Evolutionary conservation across 176 grass and related monocot genomes (phyloP), one percentile per base, ranked within the genome.

Genomic region (Rhynchospora pubera): DNA sequence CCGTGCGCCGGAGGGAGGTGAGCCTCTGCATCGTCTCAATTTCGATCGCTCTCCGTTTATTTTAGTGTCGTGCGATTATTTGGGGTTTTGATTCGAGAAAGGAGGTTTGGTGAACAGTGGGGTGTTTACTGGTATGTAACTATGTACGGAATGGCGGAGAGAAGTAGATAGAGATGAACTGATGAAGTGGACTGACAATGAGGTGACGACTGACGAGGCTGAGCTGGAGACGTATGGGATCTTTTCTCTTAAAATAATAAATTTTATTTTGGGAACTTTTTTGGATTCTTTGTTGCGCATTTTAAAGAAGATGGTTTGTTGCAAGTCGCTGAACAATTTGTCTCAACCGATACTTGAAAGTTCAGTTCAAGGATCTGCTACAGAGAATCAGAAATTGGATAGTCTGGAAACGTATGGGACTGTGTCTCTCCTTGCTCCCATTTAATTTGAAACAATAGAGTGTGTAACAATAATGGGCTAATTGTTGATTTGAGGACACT

Each of bases 1-100:
- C 68, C 14, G 88, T 55, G 45, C 84, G 88, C 82, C 91, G 90
- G 68, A 90, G 83, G 76, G 86, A 51, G 22, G 60, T 15, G 2
- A 89, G 56, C 22, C 83, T 85, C 61, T 83, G 87, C 87, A 89
- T 85, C 44, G 62, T 81, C 13, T 76, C 72, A 76, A 55, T 76
- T 76, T 76, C 13, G 46, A 2, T 65, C 45, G 42, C 43, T 79
- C 76, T 39, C 76, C 32, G 18, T 48, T 60, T 39, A 39, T 39
- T 39, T 39, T 22, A 59, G 77, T 57, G 30, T 18, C 7, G 28
- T 60, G 30, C 12, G 52, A 32, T 55, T 55, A 14, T 42, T 53
- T 9, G 9, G 6, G 34, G 34, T 39, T 42, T 9, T 19, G 10
- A 75, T 44, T n/a, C n/a, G 48, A 11, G 43, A 23, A 43, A 47